phyloP scores from a whole-genome alignment of 371 early-diverging fungal genomes.

The Amoeboradix gromovi region DNA sequence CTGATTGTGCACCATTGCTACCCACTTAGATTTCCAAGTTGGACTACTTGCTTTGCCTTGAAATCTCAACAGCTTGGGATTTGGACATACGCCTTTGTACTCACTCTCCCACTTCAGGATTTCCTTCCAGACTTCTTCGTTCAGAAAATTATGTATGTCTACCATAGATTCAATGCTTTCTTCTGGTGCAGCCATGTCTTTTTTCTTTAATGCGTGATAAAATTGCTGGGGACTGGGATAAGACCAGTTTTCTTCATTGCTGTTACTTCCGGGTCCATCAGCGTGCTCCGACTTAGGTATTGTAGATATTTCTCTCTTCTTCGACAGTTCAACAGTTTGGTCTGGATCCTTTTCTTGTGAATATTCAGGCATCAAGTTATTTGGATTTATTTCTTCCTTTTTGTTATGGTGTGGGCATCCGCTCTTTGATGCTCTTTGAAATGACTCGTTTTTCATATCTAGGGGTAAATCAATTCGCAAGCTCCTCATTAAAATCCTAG shows the following conservation, averaged over 20 bases:
- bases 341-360: constrained; percentile 29
- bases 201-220: constrained; percentile 72
- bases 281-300: constrained; percentile 21
- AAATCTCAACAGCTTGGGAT: constrained; percentile 45
- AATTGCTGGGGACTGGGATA: constrained; percentile 88
- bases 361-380: constrained; percentile 52
- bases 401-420: background rate
- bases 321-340: constrained; percentile 33
- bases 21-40: constrained; percentile 39
- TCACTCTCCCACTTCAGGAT: constrained; percentile 68
- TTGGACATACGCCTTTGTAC: constrained; percentile 16
- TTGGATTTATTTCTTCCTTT: background rate
- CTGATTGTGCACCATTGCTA: constrained; percentile 7
- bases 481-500: too few relatives aligned
- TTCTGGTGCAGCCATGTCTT: constrained; percentile 71
- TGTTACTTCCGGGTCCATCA: background rate
- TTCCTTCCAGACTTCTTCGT: constrained; percentile 75
- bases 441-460: background rate
- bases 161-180: constrained; percentile 68
- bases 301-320: constrained; percentile 33
- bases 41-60: constrained; percentile 46
- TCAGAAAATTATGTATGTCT: constrained; percentile 81
- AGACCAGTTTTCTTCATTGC: constrained; percentile 29
- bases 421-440: background rate
- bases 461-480: too few relatives aligned